Conservation (phyloP, 2,329 filamentous ascomycete genomes). For the Xylariaceae sp. region DNA sequence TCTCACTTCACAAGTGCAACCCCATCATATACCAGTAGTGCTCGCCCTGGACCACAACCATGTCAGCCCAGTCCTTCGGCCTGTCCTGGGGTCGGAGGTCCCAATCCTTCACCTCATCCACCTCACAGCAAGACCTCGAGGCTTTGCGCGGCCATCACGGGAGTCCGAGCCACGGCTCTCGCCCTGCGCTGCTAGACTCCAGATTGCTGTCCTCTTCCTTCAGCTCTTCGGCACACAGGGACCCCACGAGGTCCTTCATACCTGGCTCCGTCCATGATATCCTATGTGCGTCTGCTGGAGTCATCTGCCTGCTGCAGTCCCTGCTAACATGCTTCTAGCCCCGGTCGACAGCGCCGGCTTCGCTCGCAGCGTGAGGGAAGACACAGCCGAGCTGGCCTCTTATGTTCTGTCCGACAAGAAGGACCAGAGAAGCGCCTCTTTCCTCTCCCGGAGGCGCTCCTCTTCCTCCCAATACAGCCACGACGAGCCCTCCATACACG, state of each 20-base stretch:
- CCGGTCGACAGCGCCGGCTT: slow-evolving; percentile 64
- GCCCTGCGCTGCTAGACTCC: slow-evolving; percentile 12
- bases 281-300: slow-evolving; percentile 38
- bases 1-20: too few species aligned
- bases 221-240: slow-evolving; percentile 40
- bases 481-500: slow-evolving; percentile 19
- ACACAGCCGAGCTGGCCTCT: slow-evolving; percentile 79
- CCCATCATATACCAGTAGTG: slow-evolving; percentile 1
- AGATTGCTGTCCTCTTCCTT: slow-evolving; percentile 27
- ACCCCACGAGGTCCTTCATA: slow-evolving; percentile 65
- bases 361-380: slow-evolving; percentile 72
- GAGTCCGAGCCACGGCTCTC: slow-evolving; percentile 14
- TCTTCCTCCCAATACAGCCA: slow-evolving; percentile 23
- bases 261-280: slow-evolving; percentile 56
- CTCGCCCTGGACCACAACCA: slow-evolving; percentile 25
- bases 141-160: slow-evolving; percentile 20
- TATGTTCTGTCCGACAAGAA: slow-evolving; percentile 66
- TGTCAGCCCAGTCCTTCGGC: slow-evolving; percentile 39
- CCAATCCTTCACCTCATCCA: slow-evolving; percentile 26
- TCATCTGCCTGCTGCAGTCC: not conserved
- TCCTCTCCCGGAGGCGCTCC: slow-evolving; percentile 34
- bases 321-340: slow-evolving; percentile 26
- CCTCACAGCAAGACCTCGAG: slow-evolving; percentile 24
- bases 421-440: slow-evolving; percentile 34
- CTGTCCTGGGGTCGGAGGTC: slow-evolving; percentile 43